Conservation (phyloP, 75 land plant species). For the Cunninghamia lanceolata region DNA sequence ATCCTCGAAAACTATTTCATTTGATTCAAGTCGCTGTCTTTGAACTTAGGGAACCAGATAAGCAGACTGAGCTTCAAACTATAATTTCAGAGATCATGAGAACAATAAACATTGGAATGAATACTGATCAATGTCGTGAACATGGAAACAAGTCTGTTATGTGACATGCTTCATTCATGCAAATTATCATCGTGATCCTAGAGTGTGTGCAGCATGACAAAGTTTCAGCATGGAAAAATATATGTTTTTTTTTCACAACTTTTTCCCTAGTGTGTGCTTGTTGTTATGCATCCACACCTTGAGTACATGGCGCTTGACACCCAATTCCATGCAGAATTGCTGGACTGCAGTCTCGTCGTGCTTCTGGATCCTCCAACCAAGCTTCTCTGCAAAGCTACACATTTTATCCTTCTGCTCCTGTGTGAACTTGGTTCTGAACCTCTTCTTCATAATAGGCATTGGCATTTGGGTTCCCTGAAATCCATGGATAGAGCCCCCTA, state of each 20-base stretch:
- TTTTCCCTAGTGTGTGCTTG: constrained; percentile 63
- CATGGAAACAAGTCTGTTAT: background rate
- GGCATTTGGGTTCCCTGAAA: constrained; percentile 8
- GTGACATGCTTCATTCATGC: background rate
- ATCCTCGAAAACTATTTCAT: background rate
- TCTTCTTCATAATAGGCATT: constrained; percentile 28
- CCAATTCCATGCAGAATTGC: constrained; percentile 45
- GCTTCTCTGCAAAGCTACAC: constrained; percentile 43
- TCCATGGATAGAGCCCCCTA: background rate
- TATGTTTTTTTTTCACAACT: background rate
- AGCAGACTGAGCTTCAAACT: background rate
- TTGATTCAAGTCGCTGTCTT: background rate
- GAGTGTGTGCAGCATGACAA: constrained; percentile 2
- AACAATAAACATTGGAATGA: background rate
- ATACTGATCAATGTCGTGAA: constrained; percentile 1
- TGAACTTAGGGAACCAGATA: background rate
- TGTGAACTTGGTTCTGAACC: constrained; percentile 58
- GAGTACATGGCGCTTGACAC: constrained; percentile 55
- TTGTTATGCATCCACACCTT: constrained; percentile 75
- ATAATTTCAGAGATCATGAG: background rate
- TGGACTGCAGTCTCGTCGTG: constrained; percentile 65
- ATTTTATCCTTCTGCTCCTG: constrained; percentile 57
- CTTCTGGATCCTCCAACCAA: constrained; percentile 67
- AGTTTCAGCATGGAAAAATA: background rate
- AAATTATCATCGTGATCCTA: background rate